Evolutionary conservation across 176 grass and related monocot genomes (phyloP), one percentile per base, ranked within the genome.

Genomic region (Oryza glumipatula): DNA sequence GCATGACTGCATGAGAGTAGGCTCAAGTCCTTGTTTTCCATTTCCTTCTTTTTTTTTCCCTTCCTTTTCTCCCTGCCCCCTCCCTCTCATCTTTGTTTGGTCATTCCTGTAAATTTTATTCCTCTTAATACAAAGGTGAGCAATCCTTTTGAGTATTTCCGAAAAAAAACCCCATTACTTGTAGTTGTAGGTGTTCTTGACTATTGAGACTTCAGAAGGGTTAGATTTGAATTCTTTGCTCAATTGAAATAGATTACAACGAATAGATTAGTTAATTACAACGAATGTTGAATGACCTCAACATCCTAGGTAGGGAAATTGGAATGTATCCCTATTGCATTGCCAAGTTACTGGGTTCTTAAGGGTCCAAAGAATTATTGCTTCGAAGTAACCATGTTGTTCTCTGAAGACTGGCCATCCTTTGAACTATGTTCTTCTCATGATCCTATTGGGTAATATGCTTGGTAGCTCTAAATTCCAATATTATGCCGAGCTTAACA

Each of bases 281-380:
- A 49, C 12, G 47, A 4, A 49, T 2, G 13, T 11, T 49, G 12
- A 49, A 49, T 49, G 11, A 49, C 47, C 47, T 49, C 11, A 49
- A 49, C 47, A 49, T 49, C 47, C 11, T 49, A 14, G 47, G 13
- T 49, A 14, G 11, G 3, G 47, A 15, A 49, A 65, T 9, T 16
- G 2, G 26, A 46, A 65, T 11, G 65, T 21, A 11, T 28, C 43
- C 7, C 35, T 21, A 78, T 17, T 0, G 1, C 19, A 26, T 22
- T 36, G 54, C 13, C 63, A 9, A 71, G 60, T 33, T 71, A 28
- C 7, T n/a, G 17, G 28, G 7, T 16, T 12, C 8, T 9, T 3
- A 87, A 61, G 36, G 30, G 28, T 73, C 6, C 66, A 52, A 49
- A 71, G 15, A 43, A 76, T 15, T 52, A 41, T 77, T 83, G 36